A percentile compares a stretch with the other conserved stretches of the same genome.
Evolutionary conservation across 148 eudicot species (phyloP).

Genomic region (Pharnaceum exiguum): DNA sequence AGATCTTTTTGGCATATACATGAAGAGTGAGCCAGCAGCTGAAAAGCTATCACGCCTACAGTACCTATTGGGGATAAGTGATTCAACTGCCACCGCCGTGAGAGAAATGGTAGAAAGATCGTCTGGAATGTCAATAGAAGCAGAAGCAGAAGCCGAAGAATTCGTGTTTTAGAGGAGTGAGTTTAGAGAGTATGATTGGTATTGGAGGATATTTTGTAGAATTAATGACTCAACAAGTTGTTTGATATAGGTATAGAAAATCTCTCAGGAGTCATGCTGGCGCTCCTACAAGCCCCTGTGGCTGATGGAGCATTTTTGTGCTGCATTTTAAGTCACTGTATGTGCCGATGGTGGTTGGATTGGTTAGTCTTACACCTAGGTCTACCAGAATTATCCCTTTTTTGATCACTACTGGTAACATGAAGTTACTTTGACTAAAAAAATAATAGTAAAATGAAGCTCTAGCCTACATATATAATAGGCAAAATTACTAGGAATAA

Average conservation of each 20-base stretch:
- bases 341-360: neutral
- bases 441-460: too few relatives aligned
- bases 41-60: constrained; percentile 66
- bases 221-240: neutral
- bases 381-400: too few relatives aligned
- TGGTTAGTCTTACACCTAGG: too few relatives aligned
- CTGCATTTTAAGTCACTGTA: neutral
- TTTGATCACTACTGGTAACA: too few relatives aligned
- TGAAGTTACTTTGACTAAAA: too few relatives aligned
- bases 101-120: constrained; percentile 35
- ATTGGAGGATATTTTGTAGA: constrained; percentile 4
- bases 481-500: too few relatives aligned
- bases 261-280: too few relatives aligned
- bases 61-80: constrained; percentile 67
- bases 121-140: too few relatives aligned
- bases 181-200: neutral
- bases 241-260: too few relatives aligned
- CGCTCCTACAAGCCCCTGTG: too few relatives aligned
- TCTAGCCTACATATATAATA: too few relatives aligned
- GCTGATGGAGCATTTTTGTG: neutral
- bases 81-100: constrained; percentile 58
- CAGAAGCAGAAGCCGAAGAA: constrained; percentile 52
- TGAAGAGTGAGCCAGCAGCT: constrained; percentile 48
- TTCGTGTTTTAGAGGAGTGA: constrained; percentile 45
- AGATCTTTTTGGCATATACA: constrained; percentile 60